A percentile compares a stretch with the other conserved stretches of the same genome.
Conservation (phyloP, 352 stramenopile species). For the Elongisporangium anandrum region DNA sequence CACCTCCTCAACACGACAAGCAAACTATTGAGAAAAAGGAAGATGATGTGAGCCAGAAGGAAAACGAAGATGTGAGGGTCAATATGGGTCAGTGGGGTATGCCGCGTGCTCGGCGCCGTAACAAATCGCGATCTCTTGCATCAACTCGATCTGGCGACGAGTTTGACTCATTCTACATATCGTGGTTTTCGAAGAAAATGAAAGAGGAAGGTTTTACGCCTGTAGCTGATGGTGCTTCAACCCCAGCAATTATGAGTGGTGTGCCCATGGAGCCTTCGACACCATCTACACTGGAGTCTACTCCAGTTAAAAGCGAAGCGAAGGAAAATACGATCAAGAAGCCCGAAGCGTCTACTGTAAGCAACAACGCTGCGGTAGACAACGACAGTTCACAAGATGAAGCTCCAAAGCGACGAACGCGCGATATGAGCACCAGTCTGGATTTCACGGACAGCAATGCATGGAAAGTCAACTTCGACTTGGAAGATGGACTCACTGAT, state of each 20-base stretch:
- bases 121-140: conserved; percentile 31
- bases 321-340: conserved; percentile 1
- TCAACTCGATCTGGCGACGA: conserved; percentile 36
- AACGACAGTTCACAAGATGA: conserved; percentile 27
- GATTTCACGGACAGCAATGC: conserved; percentile 67
- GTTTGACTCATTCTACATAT: conserved; percentile 74
- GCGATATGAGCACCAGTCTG: conserved; percentile 65
- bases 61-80: conserved; percentile 20
- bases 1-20: conserved; percentile 11
- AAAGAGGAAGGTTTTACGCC: conserved; percentile 8
- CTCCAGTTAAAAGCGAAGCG: background rate
- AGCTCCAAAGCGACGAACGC: conserved; percentile 17
- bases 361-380: conserved; percentile 5
- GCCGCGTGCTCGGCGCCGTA: conserved; percentile 36
- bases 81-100: conserved; percentile 74
- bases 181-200: conserved; percentile 64
- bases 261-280: conserved; percentile 1
- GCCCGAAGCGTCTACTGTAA: conserved; percentile 11
- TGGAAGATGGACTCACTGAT: conserved; percentile 63
- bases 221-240: conserved; percentile 2
- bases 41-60: conserved; percentile 20
- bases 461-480: conserved; percentile 71
- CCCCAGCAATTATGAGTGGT: background rate
- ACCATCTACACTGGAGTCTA: background rate
- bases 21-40: conserved; percentile 10